A percentile compares a stretch with the other conserved stretches of the same genome.
These are phyloP conservation scores for Mortierella hygrophila DNA, from an alignment of 192 early-diverging fungal species.

Conservation along the genomic window DNA sequence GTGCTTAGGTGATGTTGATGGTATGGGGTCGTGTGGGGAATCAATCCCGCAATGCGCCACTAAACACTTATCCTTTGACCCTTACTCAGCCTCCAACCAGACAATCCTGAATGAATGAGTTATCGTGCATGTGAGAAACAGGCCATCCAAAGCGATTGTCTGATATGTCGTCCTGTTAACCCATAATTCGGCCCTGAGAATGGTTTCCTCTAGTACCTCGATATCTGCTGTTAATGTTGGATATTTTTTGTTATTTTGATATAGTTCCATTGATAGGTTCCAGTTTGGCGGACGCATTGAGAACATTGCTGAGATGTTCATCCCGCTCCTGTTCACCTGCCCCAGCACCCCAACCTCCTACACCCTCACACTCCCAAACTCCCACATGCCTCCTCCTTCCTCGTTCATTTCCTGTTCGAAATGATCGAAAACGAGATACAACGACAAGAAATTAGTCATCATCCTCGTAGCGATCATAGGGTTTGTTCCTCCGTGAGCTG, in stretches of 20 bases:
- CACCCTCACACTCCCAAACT: not conserved
- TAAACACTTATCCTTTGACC: not conserved
- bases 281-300: not conserved
- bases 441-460: slow-evolving; percentile 18
- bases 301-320: not conserved
- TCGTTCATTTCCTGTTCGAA: not conserved
- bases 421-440: not conserved
- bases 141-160: not conserved
- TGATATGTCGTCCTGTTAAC: not conserved
- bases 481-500: slow-evolving; percentile 41
- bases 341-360: not conserved
- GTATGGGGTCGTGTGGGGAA: not conserved
- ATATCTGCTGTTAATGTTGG: not conserved
- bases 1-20: not conserved
- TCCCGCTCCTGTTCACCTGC: not conserved
- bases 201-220: not conserved
- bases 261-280: not conserved
- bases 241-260: not conserved
- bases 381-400: not conserved
- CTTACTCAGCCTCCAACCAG: not conserved
- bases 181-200: not conserved
- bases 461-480: slow-evolving; percentile 41
- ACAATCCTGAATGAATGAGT: not conserved
- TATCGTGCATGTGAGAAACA: not conserved
- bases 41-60: not conserved